Percentiles rank a stretch among this genome's conserved stretches.
phyloP scores from a whole-genome alignment of 2,329 filamentous ascomycete species.

The Aspergillus udagawae region DNA sequence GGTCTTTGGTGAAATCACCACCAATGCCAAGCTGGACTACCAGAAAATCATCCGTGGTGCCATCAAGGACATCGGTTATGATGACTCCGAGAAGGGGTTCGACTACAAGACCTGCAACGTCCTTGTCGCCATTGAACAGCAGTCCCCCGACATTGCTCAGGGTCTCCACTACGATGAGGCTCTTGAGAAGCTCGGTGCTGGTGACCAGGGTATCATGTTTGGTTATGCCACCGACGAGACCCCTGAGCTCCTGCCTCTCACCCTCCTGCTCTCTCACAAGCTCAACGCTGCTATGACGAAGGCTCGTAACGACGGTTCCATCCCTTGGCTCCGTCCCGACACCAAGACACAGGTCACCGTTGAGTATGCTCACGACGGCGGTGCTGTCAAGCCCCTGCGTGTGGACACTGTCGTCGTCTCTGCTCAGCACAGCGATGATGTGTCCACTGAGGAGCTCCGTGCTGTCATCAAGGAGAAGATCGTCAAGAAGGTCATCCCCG shows the following conservation, averaged over 20 bases:
- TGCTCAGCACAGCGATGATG: constrained; percentile 85
- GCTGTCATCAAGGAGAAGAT: constrained; percentile 97
- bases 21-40: constrained; percentile 93
- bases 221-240: constrained; percentile 99
- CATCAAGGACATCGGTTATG: constrained; percentile 99
- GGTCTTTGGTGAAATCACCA: constrained; percentile 98
- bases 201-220: constrained; percentile 99
- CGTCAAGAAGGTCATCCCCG: constrained; percentile 89
- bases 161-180: constrained; percentile 98
- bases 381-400: constrained; percentile 84
- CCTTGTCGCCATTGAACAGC: constrained; percentile 97
- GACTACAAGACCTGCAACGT: constrained; percentile 99
- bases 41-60: constrained; percentile 91
- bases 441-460: constrained; percentile 86
- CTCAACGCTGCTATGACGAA: constrained; percentile 92
- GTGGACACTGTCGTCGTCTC: constrained; percentile 97
- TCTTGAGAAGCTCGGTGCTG: constrained; percentile 94
- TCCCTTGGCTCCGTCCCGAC: constrained; percentile 94
- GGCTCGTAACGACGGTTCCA: constrained; percentile 78
- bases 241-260: constrained; percentile 92
- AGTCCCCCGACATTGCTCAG: constrained; percentile 98
- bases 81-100: constrained; percentile 95
- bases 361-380: constrained; percentile 93
- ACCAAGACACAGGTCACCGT: constrained; percentile 99
- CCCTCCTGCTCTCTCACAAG: constrained; percentile 90